Evolutionary conservation across 768 basidiomycete species (phyloP).

Genomic region (Leccinum subtestaceum): DNA sequence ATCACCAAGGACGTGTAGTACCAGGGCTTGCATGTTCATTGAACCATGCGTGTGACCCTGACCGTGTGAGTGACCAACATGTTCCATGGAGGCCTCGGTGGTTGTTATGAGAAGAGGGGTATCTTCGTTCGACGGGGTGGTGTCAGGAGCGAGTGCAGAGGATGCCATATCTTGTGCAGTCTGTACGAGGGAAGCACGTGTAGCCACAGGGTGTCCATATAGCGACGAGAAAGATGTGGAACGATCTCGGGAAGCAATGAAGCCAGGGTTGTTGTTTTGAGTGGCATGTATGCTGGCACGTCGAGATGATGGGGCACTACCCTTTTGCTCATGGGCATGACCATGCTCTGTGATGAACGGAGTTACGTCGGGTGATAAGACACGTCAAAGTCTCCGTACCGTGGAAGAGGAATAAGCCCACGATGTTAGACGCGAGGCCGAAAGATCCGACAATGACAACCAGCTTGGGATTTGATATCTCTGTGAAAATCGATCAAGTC

Average conservation of each 20-base stretch:
- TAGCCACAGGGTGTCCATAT: constrained; percentile 72
- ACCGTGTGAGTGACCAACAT: constrained; percentile 9
- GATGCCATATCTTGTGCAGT: constrained; percentile 79
- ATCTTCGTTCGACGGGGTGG: constrained; percentile 33
- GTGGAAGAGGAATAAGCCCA: constrained; percentile 93
- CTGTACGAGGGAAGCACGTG: constrained; percentile 71
- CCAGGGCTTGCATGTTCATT: constrained; percentile 98
- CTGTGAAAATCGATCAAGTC: constrained; percentile 38
- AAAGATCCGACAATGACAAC: constrained; percentile 88
- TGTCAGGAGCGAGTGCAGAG: constrained; percentile 16
- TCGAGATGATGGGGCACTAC: constrained; percentile 37
- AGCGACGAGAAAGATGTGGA: constrained; percentile 56
- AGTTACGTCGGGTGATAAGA: constrained; percentile 8
- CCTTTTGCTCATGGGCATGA: constrained; percentile 51
- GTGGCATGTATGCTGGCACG: constrained; percentile 37
- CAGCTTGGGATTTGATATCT: constrained; percentile 84
- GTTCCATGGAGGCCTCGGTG: constrained; percentile 12
- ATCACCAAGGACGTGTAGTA: constrained; percentile 94
- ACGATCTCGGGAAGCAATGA: constrained; percentile 31
- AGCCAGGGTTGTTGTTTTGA: constrained; percentile 16
- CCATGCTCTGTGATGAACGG: constrained; percentile 52
- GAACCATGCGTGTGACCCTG: constrained; percentile 54
- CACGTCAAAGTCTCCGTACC: constrained; percentile 45
- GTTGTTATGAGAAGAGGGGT: constrained; percentile 41
- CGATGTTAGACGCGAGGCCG: constrained; percentile 87